Evolutionary conservation across 1,284 basidiomycete genomes (phyloP), one percentile per base, ranked within the genome.

Genomic region (Fomes fomentarius): DNA sequence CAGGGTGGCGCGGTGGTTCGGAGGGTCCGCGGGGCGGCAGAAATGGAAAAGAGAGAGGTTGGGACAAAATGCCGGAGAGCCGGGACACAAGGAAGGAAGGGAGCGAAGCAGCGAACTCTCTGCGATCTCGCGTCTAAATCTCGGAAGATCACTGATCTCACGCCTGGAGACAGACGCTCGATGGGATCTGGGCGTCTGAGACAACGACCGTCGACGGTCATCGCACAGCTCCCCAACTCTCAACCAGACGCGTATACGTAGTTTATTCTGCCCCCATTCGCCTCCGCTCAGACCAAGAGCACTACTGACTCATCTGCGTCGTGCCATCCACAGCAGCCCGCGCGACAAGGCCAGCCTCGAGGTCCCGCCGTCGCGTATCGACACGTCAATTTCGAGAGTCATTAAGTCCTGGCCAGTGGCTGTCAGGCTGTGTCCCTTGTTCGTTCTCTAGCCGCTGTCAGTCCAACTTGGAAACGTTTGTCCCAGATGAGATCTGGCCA

Each of bases 351-450:
- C 21, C 14, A 25, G 15, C 43, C 37, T 45, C 50, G 17, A 33
- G 38, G 38, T 24, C 19, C 25, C n/a, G n/a, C 42, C 37, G 22
- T 40, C 45, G 24, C 47, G 38, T 35, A 47, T 41, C 31, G 17
- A 26, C 30, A 39, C 31, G 50, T 46, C 44, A 47, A 26, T 33
- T 30, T 40, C 31, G 12, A 52, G 44, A 24, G 26, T 47, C 30
- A 42, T 41, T 28, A 33, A 34, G 21, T 41, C 19, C 40, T 30
- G 38, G 35, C 38, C 50, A 35, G 45, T 47, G 44, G 47, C 43
- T 52, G 44, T 47, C 50, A 24, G 50, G 50, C 50, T 52, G 50
- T 52, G 50, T 47, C 21, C 15, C 44, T 19, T 34, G 37, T 15
- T 52, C 44, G 30, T 41, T 25, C 37, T 24, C 22, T 34, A 26